Percentiles rank a stretch among this genome's conserved stretches.
These are phyloP conservation scores for Nakazawaea wickerhamii DNA, from an alignment of 805 yeast species.

Conservation along the genomic window DNA sequence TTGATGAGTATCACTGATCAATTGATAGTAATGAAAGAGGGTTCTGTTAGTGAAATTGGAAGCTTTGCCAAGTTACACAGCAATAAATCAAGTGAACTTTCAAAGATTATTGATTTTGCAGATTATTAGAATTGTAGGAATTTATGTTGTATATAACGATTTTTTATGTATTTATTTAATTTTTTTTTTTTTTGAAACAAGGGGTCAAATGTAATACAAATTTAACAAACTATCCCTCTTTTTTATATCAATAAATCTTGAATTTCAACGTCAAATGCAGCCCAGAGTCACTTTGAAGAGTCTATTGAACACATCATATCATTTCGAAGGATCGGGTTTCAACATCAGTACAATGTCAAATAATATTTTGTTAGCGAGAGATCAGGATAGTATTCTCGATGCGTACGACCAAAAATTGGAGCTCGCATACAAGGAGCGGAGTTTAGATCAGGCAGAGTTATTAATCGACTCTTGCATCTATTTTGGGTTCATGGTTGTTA, in stretches of 20 bases:
- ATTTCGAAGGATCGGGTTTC: neutral
- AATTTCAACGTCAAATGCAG: too few relatives aligned
- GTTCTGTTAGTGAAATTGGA: constrained; percentile 44
- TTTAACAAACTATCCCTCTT: too few relatives aligned
- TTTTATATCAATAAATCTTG: too few relatives aligned
- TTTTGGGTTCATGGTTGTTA: constrained; percentile 1
- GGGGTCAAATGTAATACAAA: neutral
- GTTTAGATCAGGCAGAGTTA: neutral
- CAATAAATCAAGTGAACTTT: constrained; percentile 12
- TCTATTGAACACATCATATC: neutral
- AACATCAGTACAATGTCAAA: neutral
- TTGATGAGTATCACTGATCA: constrained; percentile 57
- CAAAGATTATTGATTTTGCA: neutral
- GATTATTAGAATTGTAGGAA: too few relatives aligned
- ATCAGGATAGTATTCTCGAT: neutral
- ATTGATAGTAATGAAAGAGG: constrained; percentile 43
- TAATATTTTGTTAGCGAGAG: neutral
- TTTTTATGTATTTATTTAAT: neutral
- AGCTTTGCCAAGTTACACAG: constrained; percentile 15
- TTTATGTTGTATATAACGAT: too few relatives aligned
- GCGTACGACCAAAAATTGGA: neutral
- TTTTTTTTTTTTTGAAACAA: neutral
- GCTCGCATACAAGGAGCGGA: too few relatives aligned
- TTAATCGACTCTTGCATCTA: neutral
- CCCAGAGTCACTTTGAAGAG: neutral